A percentile compares a stretch with the other conserved stretches of the same genome.
phyloP scores from a whole-genome alignment of 257 asterid species.

The Nicotiana attenuata region DNA sequence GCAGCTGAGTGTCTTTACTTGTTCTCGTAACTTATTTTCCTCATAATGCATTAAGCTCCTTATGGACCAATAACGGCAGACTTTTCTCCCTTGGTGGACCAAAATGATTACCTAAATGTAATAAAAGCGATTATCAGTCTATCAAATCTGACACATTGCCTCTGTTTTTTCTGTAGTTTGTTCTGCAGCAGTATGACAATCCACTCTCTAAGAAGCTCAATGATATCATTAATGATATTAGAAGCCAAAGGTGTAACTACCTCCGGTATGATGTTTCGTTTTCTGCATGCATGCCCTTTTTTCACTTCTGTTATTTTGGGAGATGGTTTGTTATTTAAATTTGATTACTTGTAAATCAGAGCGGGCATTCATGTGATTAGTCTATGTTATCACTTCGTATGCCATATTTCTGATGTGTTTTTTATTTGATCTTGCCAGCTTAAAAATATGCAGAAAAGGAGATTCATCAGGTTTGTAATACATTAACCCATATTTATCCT shows the following conservation, averaged over 20 bases:
- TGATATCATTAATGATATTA: slow-evolving; percentile 71
- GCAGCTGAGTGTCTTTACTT: background rate
- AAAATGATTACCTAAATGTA: background rate
- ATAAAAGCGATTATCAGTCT: background rate
- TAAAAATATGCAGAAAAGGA: slow-evolving; percentile 79
- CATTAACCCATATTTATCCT: background rate
- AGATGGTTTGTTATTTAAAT: background rate
- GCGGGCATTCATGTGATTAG: background rate
- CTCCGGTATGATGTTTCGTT: slow-evolving; percentile 50
- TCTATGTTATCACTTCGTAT: background rate
- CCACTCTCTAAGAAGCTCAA: slow-evolving; percentile 80
- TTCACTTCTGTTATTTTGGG: background rate
- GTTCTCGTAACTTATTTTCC: background rate
- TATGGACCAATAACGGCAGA: too few relatives aligned
- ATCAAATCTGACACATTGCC: background rate
- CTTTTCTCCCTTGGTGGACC: background rate
- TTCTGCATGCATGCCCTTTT: background rate
- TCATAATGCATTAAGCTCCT: background rate
- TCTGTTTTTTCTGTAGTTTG: slow-evolving; percentile 41
- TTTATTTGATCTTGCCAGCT: slow-evolving; percentile 43
- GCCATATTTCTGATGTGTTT: background rate
- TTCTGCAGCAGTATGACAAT: slow-evolving; percentile 79
- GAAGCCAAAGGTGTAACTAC: slow-evolving; percentile 89
- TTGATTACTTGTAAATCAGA: background rate
- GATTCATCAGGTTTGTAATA: slow-evolving; percentile 81